Evolutionary conservation across 176 grass and related monocot species (phyloP).

Genomic region (Bonia amplexicaulis): DNA sequence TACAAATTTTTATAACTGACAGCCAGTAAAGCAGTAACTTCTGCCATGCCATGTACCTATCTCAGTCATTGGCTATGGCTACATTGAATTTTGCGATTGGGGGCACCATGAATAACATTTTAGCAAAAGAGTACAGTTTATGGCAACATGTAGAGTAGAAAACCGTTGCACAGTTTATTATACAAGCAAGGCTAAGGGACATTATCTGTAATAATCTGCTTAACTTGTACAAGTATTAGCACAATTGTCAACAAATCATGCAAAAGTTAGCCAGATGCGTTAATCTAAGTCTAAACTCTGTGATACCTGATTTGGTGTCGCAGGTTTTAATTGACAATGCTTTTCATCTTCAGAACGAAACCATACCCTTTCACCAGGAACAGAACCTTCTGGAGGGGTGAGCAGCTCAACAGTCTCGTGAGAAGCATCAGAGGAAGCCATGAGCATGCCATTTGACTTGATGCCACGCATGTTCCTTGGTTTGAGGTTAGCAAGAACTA

Average conservation of each 20-base stretch:
- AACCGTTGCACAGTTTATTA: background rate
- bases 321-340: conserved; percentile 54
- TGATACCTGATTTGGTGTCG: conserved; percentile 81
- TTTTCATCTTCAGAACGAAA: conserved; percentile 78
- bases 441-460: conserved; percentile 98
- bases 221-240: background rate
- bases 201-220: conserved; percentile 5
- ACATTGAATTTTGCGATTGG: background rate
- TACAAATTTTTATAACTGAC: background rate
- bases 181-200: background rate
- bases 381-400: conserved; percentile 69
- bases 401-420: conserved; percentile 91
- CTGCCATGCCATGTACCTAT: background rate
- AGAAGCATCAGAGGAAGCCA: conserved; percentile 88
- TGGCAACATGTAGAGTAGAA: background rate
- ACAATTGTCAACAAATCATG: background rate
- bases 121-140: background rate
- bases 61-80: background rate
- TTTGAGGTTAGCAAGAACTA: conserved; percentile 92
- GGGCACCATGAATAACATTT: too few relatives aligned
- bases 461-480: conserved; percentile 95
- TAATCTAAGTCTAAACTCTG: background rate
- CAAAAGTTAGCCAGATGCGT: background rate
- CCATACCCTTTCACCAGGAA: conserved; percentile 92
- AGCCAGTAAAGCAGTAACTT: background rate